Evolutionary conservation across 108 stramenopile species (phyloP), one percentile per base, ranked within the genome.

Genomic region (Pelagomonas calceolata): DNA sequence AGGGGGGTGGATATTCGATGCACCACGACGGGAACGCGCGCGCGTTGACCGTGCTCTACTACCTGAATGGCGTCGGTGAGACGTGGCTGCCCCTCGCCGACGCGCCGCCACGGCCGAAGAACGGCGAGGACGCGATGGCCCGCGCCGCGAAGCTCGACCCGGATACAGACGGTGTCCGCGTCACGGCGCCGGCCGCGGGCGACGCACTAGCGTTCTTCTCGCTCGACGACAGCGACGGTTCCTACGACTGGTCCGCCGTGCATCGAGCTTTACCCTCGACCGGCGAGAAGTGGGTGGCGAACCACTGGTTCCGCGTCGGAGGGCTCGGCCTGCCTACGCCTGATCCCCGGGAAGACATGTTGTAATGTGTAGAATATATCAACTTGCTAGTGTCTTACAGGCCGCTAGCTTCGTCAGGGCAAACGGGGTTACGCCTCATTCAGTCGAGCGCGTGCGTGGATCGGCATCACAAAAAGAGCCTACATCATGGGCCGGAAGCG

Each of bases 1-100:
- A 44, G 0, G 76, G 78, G 14, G 87, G 87, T 31, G 81, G 78
- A 60, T 88, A 77, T 67, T 68, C 81, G 37, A 70, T 77, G 68
- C 87, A 88, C 71, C 85, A 85, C 35, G 87, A 88, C 39, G 80
- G 75, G 0, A 64, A 73, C 5, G 18, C 36, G 12, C 66, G 87
- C 21, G 34, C 80, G 10, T 44, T 88, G 34, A 88, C 87, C 10
- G 81, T 84, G 4, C 63, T 88, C 30, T 85, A 82, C 69, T 88
- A 85, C 68, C 51, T 88, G n/a, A 88, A 85, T 76, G 87, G 85
- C 9, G 83, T 84, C 9, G 83, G 79, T 34, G 87, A 67, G 18
- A 88, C 87, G 10, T 88, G 85, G 85, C 85, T 88, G 74, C 87
- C 87, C 29, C 70, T 85, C 68, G 87, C 87, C 31, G 65, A 76